Base-by-base conservation (phyloP, 1,284 basidiomycete genomes). In the Trametes hirsuta region DNA sequence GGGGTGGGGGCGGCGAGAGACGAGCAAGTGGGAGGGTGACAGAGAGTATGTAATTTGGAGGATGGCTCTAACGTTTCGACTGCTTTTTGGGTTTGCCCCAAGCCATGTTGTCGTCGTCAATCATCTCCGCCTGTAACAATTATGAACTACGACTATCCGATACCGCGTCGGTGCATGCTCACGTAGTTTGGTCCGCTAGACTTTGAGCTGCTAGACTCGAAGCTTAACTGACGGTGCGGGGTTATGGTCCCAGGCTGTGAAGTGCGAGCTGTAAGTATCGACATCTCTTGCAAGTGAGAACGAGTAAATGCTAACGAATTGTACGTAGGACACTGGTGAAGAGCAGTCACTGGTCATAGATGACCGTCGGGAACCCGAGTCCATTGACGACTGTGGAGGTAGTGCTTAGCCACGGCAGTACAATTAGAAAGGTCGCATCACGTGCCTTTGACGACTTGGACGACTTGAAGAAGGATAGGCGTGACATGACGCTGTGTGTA, bases 21-120 rank as follows among this genome's bases (percentile, higher is more conserved):
- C 15, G 24, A 24, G 9, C 10, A 15, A 18, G 21, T 34, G 44
- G 14, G 24, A 30, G 30, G 8, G 30, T 30, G 8, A 8, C 30
- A 30, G 30, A 30, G 30, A 30, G 8, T 30, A 1, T 8, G 30
- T 30, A 30, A 30, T 30, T 30, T 4, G 22, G 9, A 42, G 14
- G 18, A 36, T 6, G 1, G 25, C 15, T 40, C 41, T 51, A 61
- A 25, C 57, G 63, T 22, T 55, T 53, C 21, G 63, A 57, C 8
- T 46, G 42, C 60, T 66, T 66, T 45, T 47, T 53, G 61, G 65
- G 59, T 47, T 64, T 62, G 18, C 64, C 66, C 69, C 69, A 70
- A 5, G 69, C 60, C 57, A 66, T 47, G 48, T 70, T 67, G 40
- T 70, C 69, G 18, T 68, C 66, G 25, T 70, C 69, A 39, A 70